phyloP scores from a whole-genome alignment of 345 rosid genomes.

The Passiflora organensis region DNA sequence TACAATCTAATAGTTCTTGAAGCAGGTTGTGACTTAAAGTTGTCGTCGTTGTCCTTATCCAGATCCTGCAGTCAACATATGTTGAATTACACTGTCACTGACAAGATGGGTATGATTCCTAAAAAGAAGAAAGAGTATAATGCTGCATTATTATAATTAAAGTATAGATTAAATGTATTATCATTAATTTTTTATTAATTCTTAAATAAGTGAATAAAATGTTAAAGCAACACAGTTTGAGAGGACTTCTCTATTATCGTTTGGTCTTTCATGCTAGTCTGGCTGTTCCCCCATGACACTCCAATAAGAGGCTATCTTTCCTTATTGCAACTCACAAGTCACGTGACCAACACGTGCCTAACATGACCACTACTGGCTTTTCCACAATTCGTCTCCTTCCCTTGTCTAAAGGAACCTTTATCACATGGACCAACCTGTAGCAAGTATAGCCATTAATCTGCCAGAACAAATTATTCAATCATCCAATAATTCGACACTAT shows the following conservation, averaged over 20 bases:
- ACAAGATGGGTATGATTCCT: background rate
- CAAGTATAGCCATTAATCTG: slow-evolving; percentile 7
- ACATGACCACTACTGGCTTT: slow-evolving; percentile 9
- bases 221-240: background rate
- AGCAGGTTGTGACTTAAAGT: background rate
- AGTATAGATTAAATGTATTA: too few relatives aligned
- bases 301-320: slow-evolving; percentile 1
- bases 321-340: slow-evolving; percentile 10
- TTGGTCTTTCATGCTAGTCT: background rate
- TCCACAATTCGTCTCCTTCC: slow-evolving; percentile 8
- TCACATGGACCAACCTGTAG: slow-evolving; percentile 39
- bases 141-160: background rate
- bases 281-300: slow-evolving; percentile 7
- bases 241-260: slow-evolving; percentile 6
- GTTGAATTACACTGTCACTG: background rate
- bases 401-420: slow-evolving; percentile 15
- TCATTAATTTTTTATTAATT: too few relatives aligned
- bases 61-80: background rate
- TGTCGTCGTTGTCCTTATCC: background rate
- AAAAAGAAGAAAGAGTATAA: background rate
- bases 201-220: too few relatives aligned
- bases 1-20: background rate
- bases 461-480: background rate
- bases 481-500: slow-evolving; percentile 23
- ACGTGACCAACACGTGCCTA: slow-evolving; percentile 28